phyloP scores from a whole-genome alignment of 352 stramenopile species.

The Pythium oligandrum region DNA sequence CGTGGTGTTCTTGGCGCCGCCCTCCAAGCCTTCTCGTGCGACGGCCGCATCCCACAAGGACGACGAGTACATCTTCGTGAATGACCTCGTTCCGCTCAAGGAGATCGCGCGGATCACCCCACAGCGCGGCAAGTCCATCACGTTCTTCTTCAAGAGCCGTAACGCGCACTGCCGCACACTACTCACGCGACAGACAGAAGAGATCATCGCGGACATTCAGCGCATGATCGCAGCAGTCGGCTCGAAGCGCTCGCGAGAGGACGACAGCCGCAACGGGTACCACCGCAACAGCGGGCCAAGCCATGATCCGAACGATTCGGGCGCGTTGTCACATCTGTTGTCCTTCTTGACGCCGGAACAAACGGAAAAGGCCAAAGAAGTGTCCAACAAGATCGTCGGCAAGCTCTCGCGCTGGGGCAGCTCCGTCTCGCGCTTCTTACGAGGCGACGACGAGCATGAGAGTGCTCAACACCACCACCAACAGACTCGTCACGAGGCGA shows the following conservation, averaged over 20 bases:
- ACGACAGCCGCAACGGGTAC: slow-evolving; percentile 5
- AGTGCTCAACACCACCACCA: neutral
- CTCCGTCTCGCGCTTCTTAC: slow-evolving; percentile 52
- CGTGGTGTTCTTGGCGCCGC: slow-evolving; percentile 42
- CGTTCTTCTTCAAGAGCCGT: slow-evolving; percentile 74
- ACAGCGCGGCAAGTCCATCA: slow-evolving; percentile 69
- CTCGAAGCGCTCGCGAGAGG: slow-evolving; percentile 35
- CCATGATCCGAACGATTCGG: slow-evolving; percentile 1
- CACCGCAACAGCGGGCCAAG: slow-evolving; percentile 1
- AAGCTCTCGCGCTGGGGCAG: slow-evolving; percentile 64
- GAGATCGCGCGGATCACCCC: slow-evolving; percentile 74
- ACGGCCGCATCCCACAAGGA: slow-evolving; percentile 3
- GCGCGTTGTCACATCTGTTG: slow-evolving; percentile 49
- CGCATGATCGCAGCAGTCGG: slow-evolving; percentile 53
- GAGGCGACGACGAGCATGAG: slow-evolving; percentile 57
- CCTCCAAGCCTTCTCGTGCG: neutral
- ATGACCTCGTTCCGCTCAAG: slow-evolving; percentile 56
- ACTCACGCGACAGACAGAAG: slow-evolving; percentile 63
- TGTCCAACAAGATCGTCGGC: slow-evolving; percentile 77
- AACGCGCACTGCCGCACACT: slow-evolving; percentile 61
- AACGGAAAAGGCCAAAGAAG: slow-evolving; percentile 74
- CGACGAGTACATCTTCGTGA: slow-evolving; percentile 52
- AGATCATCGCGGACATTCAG: slow-evolving; percentile 57
- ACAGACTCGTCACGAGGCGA: neutral
- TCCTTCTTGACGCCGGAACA: slow-evolving; percentile 64